Evolutionary conservation across 805 yeast genomes (phyloP), one percentile per base, ranked within the genome.

Genomic region (Candida stauntonica): DNA sequence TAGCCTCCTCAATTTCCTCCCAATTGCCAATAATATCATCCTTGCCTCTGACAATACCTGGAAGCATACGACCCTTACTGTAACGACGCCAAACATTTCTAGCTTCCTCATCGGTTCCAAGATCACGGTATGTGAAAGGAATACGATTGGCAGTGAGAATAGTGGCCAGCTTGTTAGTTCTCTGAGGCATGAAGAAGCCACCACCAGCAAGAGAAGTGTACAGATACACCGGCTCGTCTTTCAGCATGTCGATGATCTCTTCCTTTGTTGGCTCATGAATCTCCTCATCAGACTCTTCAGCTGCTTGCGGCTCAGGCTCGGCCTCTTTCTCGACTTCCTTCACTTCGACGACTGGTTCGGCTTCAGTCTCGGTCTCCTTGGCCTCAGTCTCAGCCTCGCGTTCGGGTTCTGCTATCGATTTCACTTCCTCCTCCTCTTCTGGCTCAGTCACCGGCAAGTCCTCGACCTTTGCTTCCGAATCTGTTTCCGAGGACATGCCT

Each of bases 91-190:
- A 88, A 19, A 86, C 73, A 51, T 77, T 74, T 59, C 87, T 79
- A 13, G 96, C 96, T 44, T 79, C 82, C 36, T 79, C 87, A 57
- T 88, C 94, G 0, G 95, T 86, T 5, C 95, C 95, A 36, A 87
- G 63, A 57, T 88, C 97, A 41, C 84, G 76, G 55, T 77, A 73
- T 21, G 75, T 72, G 57, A 77, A 85, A 42, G 75, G 68, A 36
- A 88, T 65, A 33, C 77, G 72, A 58, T 87, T 84, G 4, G 89
- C 95, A 28, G 77, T 72, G 36, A 88, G 68, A 38, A 88, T 85
- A 0, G 87, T 81, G 11, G 73, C 74, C 41, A 89, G 62, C 39
- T 94, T 67, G 53, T 83, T 85, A 13, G 96, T 87, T 50, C 89
- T 69, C 13, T 81, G 73, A 46, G 80, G 75, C 60, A 89, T 77